These are phyloP conservation scores for Trypanosoma congolense DNA, from an alignment of 208 protist species.

Conservation along the genomic window DNA sequence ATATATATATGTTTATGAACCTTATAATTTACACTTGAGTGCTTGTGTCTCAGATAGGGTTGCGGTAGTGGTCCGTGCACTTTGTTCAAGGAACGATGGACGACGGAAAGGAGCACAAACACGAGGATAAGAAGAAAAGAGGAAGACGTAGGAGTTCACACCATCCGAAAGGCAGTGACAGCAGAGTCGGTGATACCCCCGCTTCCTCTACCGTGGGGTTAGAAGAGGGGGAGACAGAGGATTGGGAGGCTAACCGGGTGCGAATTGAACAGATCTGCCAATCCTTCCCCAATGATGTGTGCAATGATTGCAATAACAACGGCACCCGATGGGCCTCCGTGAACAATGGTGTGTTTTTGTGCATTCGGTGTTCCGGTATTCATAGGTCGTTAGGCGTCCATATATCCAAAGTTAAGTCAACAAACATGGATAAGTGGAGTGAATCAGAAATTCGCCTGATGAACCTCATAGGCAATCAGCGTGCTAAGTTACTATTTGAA, in stretches of 20 bases:
- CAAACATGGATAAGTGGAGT: slow-evolving; percentile 90
- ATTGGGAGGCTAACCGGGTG: slow-evolving; percentile 60
- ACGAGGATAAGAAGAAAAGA: slow-evolving; percentile 12
- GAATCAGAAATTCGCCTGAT: slow-evolving; percentile 58
- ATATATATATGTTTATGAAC: no score
- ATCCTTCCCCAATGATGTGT: slow-evolving; percentile 64
- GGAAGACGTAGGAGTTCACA: slow-evolving; percentile 12
- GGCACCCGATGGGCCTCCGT: slow-evolving; percentile 87
- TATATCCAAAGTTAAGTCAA: slow-evolving; percentile 91
- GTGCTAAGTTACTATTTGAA: slow-evolving; percentile 58
- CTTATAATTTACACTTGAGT: no score
- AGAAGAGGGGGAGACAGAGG: slow-evolving; percentile 28
- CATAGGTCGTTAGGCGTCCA: slow-evolving; percentile 92
- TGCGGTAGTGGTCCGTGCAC: no score
- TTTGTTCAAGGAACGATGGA: no score
- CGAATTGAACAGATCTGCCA: slow-evolving; percentile 59
- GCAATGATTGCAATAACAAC: slow-evolving; percentile 73
- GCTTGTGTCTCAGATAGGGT: no score
- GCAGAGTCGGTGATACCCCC: background rate
- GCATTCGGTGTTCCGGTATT: slow-evolving; percentile 90
- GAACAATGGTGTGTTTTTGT: slow-evolving; percentile 90
- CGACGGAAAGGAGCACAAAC: slow-evolving; percentile 13
- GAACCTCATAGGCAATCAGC: slow-evolving; percentile 68
- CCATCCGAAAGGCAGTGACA: slow-evolving; percentile 3
- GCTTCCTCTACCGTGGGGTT: background rate